phyloP scores from a whole-genome alignment of 129 eudicot genomes.

The Centaurea solstitialis region DNA sequence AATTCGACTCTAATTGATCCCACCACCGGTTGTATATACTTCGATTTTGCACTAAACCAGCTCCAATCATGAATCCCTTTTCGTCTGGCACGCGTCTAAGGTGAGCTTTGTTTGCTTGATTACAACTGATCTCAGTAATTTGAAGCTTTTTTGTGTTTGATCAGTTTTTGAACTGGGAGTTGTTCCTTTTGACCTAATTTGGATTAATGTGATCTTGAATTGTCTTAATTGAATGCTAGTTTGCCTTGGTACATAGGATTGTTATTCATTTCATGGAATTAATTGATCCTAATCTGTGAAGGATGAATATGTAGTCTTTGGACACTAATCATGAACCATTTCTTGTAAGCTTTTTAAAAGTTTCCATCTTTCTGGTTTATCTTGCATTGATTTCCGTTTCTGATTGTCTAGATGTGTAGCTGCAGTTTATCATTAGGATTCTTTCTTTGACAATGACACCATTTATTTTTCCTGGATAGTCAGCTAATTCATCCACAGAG shows the following conservation, averaged over 20 bases:
- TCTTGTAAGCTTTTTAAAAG: not conserved
- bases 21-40: conserved; percentile 11
- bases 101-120: conserved; percentile 35
- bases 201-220: not conserved
- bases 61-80: conserved; percentile 88
- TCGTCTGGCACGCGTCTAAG: conserved; percentile 90
- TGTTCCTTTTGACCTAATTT: conserved; percentile 27
- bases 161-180: conserved; percentile 9
- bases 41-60: conserved; percentile 18
- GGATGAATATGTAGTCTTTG: not conserved
- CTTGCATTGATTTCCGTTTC: not conserved
- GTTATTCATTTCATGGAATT: too few relatives aligned
- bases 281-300: not conserved
- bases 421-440: not conserved
- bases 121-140: not conserved
- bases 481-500: not conserved
- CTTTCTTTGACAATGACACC: not conserved
- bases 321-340: conserved; percentile 7
- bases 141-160: not conserved
- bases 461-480: not conserved
- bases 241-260: conserved; percentile 8
- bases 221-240: conserved; percentile 4
- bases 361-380: not conserved
- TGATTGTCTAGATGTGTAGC: not conserved
- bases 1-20: conserved; percentile 16